phyloP scores from a whole-genome alignment of 1,139 yeast genomes.

The Geotrichum reessii region DNA sequence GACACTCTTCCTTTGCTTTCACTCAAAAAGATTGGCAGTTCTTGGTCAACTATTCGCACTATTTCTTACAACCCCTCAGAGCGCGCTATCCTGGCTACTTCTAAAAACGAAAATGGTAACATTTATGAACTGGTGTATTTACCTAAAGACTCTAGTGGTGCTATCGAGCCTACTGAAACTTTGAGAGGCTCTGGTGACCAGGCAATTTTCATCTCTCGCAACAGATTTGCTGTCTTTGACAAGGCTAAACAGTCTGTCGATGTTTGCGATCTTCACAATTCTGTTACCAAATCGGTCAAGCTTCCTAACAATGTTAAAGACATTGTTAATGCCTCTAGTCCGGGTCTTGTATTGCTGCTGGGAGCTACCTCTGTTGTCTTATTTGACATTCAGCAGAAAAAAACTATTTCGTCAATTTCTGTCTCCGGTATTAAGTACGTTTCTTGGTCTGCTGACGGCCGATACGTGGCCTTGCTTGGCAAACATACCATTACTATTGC shows the following conservation, averaged over 20 bases:
- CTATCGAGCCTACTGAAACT: constrained; percentile 78
- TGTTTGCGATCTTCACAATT: constrained; percentile 76
- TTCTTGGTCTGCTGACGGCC: constrained; percentile 84
- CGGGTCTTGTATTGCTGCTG: constrained; percentile 76
- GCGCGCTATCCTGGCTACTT: constrained; percentile 75
- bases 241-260: constrained; percentile 61
- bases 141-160: constrained; percentile 88
- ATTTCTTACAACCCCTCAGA: constrained; percentile 91
- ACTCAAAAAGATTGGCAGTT: constrained; percentile 74
- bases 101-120: constrained; percentile 58
- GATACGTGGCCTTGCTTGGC: constrained; percentile 78
- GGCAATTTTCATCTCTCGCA: constrained; percentile 89
- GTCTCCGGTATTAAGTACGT: constrained; percentile 77
- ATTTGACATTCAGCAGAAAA: constrained; percentile 91
- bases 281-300: constrained; percentile 73
- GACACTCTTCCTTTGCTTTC: constrained; percentile 75
- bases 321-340: constrained; percentile 67
- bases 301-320: constrained; percentile 69
- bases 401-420: constrained; percentile 61
- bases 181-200: constrained; percentile 76
- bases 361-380: constrained; percentile 68
- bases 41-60: constrained; percentile 81
- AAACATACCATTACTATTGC: constrained; percentile 92
- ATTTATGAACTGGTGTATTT: constrained; percentile 69
- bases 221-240: constrained; percentile 80